Base-by-base conservation (phyloP, 257 asterid species). In the Coffea canephora region DNA sequence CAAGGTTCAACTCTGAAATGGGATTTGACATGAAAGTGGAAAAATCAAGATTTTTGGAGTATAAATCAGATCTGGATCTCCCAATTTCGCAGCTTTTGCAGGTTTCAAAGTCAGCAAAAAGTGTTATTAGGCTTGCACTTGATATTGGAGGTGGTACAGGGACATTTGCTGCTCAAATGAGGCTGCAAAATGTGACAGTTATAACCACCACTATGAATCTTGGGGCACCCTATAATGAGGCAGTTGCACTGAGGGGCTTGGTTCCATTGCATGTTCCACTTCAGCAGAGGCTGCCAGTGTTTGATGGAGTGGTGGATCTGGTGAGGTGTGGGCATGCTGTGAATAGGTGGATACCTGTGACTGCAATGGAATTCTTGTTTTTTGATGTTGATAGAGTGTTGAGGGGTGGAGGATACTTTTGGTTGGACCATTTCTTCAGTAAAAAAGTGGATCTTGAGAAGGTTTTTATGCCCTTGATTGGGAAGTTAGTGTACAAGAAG, bases 101-200 rank as follows among this genome's bases (percentile, higher is more conserved):
- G 83, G 82, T 93, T 0, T 86, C 95, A 0, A 85, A 83, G 74
- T 70, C 91, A 8, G 85, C 95, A 5, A 87, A 75, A 15, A 78
- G 85, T 50, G 91, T 82, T 5, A 86, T 95, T 74, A 77, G 98
- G 81, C 86, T 95, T 0, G 98, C 88, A 2, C 84, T 93, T 46
- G 99, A 95, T 73, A 76, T 95, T 45, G 99, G 99, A 2, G 97
- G 99, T 71, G 99, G 98, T 23, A 89, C 95, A 0, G 99, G 97
- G 0, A 93, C 98, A 25, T 95, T 95, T 72, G 99, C 98, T 0
- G 98, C 98, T 0, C 97, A 92, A 59, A 92, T 95, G 99, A 93
- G 91, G 94, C 87, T 91, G 83, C 90, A 79, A 18, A 93, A 92
- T 70, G 97, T 90, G 74, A 93, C 97, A 1, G 93, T 93, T 59